Evolutionary conservation across 768 basidiomycete species (phyloP).

Genomic region (Amanita polypyramis): DNA sequence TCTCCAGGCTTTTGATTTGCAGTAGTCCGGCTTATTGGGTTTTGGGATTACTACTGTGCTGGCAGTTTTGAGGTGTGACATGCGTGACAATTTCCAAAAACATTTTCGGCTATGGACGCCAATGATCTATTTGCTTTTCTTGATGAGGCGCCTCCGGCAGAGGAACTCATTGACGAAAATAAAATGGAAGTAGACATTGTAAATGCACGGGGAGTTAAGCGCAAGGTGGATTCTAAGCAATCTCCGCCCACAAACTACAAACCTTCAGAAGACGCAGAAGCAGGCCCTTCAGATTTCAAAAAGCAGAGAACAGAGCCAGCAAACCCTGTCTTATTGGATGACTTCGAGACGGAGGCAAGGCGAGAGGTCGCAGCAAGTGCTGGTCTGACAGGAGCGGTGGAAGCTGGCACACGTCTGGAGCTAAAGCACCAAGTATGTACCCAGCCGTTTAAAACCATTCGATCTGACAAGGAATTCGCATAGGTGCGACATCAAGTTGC

Average conservation of each 20-base stretch:
- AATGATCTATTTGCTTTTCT: constrained; percentile 65
- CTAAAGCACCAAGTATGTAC: constrained; percentile 65
- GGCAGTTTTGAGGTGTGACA: no score
- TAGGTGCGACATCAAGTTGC: constrained; percentile 96
- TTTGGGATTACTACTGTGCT: no score
- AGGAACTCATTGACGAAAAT: constrained; percentile 23
- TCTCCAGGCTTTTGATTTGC: no score
- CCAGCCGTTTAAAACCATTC: not conserved
- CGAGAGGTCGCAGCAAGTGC: constrained; percentile 85
- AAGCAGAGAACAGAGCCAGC: constrained; percentile 51
- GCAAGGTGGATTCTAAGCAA: not conserved
- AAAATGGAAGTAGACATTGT: constrained; percentile 15
- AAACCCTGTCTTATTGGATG: constrained; percentile 77
- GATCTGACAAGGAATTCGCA: not conserved
- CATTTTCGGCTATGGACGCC: constrained; percentile 26
- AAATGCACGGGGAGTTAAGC: not conserved
- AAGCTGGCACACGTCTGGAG: constrained; percentile 60
- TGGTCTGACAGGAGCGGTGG: constrained; percentile 66
- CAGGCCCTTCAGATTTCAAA: constrained; percentile 31
- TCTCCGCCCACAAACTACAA: not conserved
- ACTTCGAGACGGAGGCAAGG: constrained; percentile 90
- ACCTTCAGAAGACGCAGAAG: not conserved
- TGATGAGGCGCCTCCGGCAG: constrained; percentile 26
- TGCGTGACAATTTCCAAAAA: constrained; percentile 17
- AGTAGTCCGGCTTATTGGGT: no score